phyloP scores from a whole-genome alignment of 225 moss, liverwort and hornwort genomes.

The Straminergon stramineum region DNA sequence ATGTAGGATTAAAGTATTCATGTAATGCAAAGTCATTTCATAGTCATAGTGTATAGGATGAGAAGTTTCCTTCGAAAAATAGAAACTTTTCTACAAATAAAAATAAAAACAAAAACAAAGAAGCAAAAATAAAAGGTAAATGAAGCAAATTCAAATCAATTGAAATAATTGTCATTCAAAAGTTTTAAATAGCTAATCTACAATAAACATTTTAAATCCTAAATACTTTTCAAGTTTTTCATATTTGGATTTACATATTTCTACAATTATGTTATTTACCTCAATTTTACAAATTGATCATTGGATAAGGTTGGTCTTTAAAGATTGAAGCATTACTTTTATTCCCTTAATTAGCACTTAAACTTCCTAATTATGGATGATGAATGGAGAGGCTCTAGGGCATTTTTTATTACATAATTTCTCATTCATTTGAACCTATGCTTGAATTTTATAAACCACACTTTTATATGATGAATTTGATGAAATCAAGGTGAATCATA shows the following conservation, averaged over 20 bases:
- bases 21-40: background rate
- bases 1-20: background rate
- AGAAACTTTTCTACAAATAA: no score
- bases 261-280: background rate
- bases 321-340: background rate
- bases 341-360: no score
- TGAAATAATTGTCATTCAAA: background rate
- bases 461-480: no score
- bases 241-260: background rate
- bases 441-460: background rate
- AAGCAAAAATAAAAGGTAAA: background rate
- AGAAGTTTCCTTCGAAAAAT: no score
- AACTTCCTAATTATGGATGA: background rate
- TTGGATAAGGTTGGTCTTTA: no score
- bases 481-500: no score
- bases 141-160: background rate
- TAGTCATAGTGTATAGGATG: background rate
- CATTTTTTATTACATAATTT: no score
- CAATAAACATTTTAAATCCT: background rate
- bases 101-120: background rate
- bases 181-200: background rate
- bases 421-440: background rate
- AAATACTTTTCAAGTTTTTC: background rate
- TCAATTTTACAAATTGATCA: no score
- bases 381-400: accelerated